phyloP scores from a whole-genome alignment of 2,329 filamentous ascomycete species.

The Aspergillus japonicus region DNA sequence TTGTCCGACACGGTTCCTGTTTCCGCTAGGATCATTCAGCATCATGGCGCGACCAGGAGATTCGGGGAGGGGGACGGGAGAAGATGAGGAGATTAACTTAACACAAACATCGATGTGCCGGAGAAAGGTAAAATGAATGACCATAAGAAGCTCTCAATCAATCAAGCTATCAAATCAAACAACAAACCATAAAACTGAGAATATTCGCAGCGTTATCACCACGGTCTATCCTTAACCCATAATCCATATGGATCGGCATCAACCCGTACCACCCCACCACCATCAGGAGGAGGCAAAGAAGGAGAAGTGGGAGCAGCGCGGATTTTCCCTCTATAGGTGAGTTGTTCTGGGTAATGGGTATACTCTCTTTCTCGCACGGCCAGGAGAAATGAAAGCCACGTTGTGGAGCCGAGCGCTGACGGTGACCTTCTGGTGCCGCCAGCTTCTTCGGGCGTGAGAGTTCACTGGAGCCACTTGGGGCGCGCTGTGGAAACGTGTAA shows the following conservation, averaged over 20 bases:
- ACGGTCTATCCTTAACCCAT: neutral
- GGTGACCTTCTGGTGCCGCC: slow-evolving; percentile 36
- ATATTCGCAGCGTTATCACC: neutral
- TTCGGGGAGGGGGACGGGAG: neutral
- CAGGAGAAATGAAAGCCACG: slow-evolving; percentile 30
- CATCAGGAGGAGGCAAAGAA: slow-evolving; percentile 1
- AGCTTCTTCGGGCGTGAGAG: slow-evolving; percentile 26
- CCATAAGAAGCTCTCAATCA: neutral
- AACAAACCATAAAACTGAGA: neutral
- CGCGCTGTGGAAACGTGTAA: slow-evolving; percentile 21
- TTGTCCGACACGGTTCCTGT: neutral
- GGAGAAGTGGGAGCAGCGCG: neutral
- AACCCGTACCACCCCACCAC: slow-evolving; percentile 26
- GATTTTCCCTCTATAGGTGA: too few species aligned
- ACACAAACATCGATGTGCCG: neutral
- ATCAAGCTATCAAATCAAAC: neutral
- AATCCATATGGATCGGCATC: slow-evolving; percentile 30
- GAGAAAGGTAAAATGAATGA: neutral
- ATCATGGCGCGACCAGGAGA: neutral
- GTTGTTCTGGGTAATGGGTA: too few species aligned
- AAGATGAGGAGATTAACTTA: neutral
- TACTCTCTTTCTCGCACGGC: slow-evolving; percentile 17
- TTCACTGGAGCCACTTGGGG: slow-evolving; percentile 15
- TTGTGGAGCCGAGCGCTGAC: slow-evolving; percentile 34
- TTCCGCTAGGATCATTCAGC: neutral